phyloP scores from a whole-genome alignment of 306 rosid genomes.

The Dryas octopetala region DNA sequence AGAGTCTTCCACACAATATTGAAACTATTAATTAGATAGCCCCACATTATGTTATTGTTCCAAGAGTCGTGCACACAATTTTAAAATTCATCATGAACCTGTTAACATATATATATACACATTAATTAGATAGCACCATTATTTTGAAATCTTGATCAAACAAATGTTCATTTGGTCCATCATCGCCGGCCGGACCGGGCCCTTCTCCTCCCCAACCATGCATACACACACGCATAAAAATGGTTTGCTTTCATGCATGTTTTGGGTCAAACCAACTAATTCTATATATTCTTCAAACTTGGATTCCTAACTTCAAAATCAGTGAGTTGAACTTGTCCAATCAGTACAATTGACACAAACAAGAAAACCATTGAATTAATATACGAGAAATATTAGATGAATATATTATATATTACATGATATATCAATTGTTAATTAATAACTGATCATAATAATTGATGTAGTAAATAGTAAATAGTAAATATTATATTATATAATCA shows the following conservation, averaged over 20 bases:
- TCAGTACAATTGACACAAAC: neutral
- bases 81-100: neutral
- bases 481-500: too few species aligned
- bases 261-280: slow-evolving; percentile 1
- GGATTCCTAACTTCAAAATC: neutral
- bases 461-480: too few species aligned
- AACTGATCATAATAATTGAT: too few species aligned
- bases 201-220: too few species aligned
- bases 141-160: neutral
- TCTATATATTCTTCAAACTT: neutral
- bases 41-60: neutral
- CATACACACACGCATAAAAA: too few species aligned
- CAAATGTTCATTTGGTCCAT: neutral
- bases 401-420: too few species aligned
- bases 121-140: neutral
- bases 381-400: too few species aligned
- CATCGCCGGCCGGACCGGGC: too few species aligned
- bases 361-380: neutral
- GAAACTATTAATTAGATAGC: neutral
- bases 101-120: too few species aligned
- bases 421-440: too few species aligned
- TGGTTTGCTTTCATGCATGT: neutral
- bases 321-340: neutral
- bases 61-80: neutral
- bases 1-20: too few species aligned